A percentile compares a stretch with the other conserved stretches of the same genome.
These are phyloP conservation scores for Coleophoma cylindrospora DNA, from an alignment of 2,329 filamentous ascomycete species.

Conservation along the genomic window DNA sequence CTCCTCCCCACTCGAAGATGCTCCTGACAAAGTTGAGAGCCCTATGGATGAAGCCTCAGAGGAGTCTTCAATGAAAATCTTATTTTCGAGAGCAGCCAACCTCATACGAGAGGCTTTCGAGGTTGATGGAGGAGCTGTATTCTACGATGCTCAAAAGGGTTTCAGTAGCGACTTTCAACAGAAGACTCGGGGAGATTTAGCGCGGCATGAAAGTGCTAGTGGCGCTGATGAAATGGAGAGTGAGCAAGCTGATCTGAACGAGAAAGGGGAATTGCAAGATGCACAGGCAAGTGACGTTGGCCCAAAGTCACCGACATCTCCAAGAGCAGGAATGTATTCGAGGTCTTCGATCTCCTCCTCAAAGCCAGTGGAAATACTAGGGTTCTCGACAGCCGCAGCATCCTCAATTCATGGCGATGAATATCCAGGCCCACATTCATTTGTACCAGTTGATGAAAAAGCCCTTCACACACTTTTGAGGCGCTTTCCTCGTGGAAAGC, in stretches of 20 bases:
- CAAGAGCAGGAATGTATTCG: conserved; percentile 9
- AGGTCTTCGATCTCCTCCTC: conserved; percentile 9
- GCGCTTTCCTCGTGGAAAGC: conserved; percentile 39
- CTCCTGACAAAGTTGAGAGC: not conserved
- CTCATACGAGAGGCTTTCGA: conserved; percentile 27
- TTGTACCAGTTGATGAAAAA: conserved; percentile 23
- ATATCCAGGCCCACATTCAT: conserved; percentile 17
- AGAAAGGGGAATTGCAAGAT: not conserved
- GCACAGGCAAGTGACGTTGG: conserved; percentile 1
- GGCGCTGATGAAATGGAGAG: conserved; percentile 7
- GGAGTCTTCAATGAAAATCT: conserved; percentile 15
- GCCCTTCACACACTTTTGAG: conserved; percentile 27
- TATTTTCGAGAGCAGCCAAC: conserved; percentile 27
- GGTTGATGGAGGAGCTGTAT: conserved; percentile 26
- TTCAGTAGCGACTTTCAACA: conserved; percentile 13
- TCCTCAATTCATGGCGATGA: conserved; percentile 24
- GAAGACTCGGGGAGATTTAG: not conserved
- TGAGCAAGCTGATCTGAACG: not conserved
- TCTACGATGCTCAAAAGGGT: conserved; percentile 26
- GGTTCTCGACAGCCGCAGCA: conserved; percentile 23
- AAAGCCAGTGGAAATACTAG: conserved; percentile 21
- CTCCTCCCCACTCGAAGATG: conserved; percentile 11
- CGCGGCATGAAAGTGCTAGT: conserved; percentile 8
- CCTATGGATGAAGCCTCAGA: conserved; percentile 18
- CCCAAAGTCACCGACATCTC: not conserved